These are phyloP conservation scores for Rhodotorula graminis DNA, from an alignment of 768 basidiomycete species.

Conservation along the genomic window DNA sequence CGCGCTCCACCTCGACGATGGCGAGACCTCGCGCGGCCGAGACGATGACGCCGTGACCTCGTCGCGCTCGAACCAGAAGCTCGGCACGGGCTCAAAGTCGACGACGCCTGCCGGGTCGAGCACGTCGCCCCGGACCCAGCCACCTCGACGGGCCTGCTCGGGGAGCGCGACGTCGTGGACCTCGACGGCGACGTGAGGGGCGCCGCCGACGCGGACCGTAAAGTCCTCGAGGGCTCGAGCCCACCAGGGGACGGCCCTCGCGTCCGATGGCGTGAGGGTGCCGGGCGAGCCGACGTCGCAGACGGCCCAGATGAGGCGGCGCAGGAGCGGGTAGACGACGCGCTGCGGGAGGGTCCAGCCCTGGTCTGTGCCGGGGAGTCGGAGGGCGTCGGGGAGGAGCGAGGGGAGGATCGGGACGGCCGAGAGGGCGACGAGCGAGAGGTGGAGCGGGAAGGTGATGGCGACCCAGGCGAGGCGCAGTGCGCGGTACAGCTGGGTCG, in stretches of 20 bases:
- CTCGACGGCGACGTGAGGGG: conserved; percentile 2
- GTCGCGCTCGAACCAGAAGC: conserved; percentile 37
- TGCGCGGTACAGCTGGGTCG: conserved; percentile 17
- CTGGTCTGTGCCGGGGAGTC: neutral
- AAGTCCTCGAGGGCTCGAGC: conserved; percentile 8
- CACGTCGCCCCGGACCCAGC: conserved; percentile 24
- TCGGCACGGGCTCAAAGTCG: conserved; percentile 11
- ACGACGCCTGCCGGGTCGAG: conserved; percentile 17
- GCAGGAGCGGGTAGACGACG: conserved; percentile 33
- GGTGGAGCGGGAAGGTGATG: conserved; percentile 19
- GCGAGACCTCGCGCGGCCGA: neutral
- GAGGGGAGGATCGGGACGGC: neutral
- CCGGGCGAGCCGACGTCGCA: conserved; percentile 17
- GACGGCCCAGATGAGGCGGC: conserved; percentile 32
- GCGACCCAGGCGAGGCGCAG: conserved; percentile 28
- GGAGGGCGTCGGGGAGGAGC: neutral
- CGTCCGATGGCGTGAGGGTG: conserved; percentile 5
- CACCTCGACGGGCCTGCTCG: neutral
- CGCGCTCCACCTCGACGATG: neutral
- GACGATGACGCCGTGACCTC: neutral
- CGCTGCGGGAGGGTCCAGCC: conserved; percentile 29
- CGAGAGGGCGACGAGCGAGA: neutral
- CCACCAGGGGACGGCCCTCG: conserved; percentile 1
- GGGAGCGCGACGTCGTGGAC: neutral
- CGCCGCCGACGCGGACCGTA: conserved; percentile 18